These are phyloP conservation scores for Lactarius pseudohatsudake DNA, from an alignment of 768 basidiomycete species.

Conservation along the genomic window DNA sequence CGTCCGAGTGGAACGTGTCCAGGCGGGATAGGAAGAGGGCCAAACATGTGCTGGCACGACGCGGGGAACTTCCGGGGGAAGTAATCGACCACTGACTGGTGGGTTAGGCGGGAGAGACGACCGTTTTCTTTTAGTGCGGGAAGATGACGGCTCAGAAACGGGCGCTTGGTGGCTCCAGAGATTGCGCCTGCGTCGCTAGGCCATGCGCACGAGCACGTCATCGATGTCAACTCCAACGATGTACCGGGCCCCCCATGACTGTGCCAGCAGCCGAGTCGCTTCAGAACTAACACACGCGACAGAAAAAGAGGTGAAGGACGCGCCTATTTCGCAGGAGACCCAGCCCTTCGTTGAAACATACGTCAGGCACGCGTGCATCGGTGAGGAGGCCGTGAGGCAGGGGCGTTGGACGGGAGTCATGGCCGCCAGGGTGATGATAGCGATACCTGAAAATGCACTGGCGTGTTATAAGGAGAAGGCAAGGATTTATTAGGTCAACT, in stretches of 20 bases:
- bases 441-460: slow-evolving; percentile 1
- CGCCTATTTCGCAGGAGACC: slow-evolving; percentile 23
- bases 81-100: slow-evolving; percentile 42
- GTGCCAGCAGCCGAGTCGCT: slow-evolving; percentile 31
- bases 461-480: not conserved
- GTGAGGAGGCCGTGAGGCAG: slow-evolving; percentile 39
- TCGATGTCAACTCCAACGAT: slow-evolving; percentile 89
- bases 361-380: slow-evolving; percentile 16
- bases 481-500: not conserved
- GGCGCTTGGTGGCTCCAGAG: slow-evolving; percentile 55
- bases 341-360: slow-evolving; percentile 28
- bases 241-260: slow-evolving; percentile 54
- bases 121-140: slow-evolving; percentile 28
- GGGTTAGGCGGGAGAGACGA: not conserved
- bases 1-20: slow-evolving; percentile 31
- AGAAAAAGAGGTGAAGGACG: slow-evolving; percentile 29
- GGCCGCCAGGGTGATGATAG: slow-evolving; percentile 12
- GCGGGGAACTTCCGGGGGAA: slow-evolving; percentile 51
- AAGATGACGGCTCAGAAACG: slow-evolving; percentile 22
- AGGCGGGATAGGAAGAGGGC: slow-evolving; percentile 67
- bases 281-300: not conserved
- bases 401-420: slow-evolving; percentile 63
- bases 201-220: slow-evolving; percentile 62
- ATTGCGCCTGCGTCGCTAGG: slow-evolving; percentile 68
- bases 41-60: slow-evolving; percentile 74